A percentile compares a stretch with the other conserved stretches of the same genome.
Evolutionary conservation across 768 basidiomycete species (phyloP).

Genomic region (Leccinum subgranulosum): DNA sequence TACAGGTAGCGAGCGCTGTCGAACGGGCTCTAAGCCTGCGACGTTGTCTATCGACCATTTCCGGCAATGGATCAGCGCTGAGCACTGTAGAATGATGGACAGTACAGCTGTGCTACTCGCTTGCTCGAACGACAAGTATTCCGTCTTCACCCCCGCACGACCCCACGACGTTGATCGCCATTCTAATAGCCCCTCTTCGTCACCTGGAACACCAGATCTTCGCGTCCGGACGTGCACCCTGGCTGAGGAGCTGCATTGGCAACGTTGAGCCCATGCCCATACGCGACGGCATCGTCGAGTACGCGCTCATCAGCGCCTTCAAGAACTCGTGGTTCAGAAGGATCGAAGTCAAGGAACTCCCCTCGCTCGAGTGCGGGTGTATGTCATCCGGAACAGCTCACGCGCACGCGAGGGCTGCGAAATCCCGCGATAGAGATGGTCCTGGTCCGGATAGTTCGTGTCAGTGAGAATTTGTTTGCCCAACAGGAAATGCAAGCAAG

Average conservation of each 20-base stretch:
- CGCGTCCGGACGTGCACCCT: slow-evolving; percentile 55
- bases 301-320: slow-evolving; percentile 89
- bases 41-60: slow-evolving; percentile 84
- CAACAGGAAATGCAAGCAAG: slow-evolving; percentile 54
- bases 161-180: slow-evolving; percentile 2
- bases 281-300: slow-evolving; percentile 77
- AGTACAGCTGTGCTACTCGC: slow-evolving; percentile 50
- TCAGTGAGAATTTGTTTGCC: slow-evolving; percentile 68
- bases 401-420: slow-evolving; percentile 68
- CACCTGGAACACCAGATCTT: slow-evolving; percentile 84
- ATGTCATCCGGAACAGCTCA: slow-evolving; percentile 90
- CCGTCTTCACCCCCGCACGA: slow-evolving; percentile 35
- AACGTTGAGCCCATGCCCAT: slow-evolving; percentile 80
- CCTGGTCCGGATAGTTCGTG: slow-evolving; percentile 71
- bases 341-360: slow-evolving; percentile 75
- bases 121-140: slow-evolving; percentile 81
- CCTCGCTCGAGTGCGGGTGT: slow-evolving; percentile 86
- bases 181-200: slow-evolving; percentile 69
- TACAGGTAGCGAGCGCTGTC: too few species aligned
- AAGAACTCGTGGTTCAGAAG: slow-evolving; percentile 82
- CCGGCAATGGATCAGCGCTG: slow-evolving; percentile 94
- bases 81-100: slow-evolving; percentile 67
- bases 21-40: too few species aligned
- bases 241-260: slow-evolving; percentile 92
- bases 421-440: slow-evolving; percentile 76